Evolutionary conservation across 2,329 filamentous ascomycete genomes (phyloP).

Genomic region (Myrmaecium sp.): DNA sequence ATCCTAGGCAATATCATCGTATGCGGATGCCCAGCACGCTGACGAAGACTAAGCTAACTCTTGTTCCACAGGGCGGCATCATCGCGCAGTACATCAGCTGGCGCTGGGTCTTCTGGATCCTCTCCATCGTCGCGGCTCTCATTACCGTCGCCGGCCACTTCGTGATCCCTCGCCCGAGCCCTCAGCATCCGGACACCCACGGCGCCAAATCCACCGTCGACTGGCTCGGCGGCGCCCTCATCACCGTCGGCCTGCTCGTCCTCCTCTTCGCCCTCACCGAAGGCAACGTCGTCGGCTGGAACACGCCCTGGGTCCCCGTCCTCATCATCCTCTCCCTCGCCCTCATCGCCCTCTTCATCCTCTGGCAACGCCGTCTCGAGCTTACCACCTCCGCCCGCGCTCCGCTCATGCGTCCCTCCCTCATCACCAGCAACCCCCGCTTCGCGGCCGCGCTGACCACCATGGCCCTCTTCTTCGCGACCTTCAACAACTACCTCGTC

Average conservation of each 20-base stretch:
- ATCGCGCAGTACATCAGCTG: slow-evolving; percentile 43
- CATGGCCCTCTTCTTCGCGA: slow-evolving; percentile 45
- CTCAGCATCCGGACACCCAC: slow-evolving; percentile 7
- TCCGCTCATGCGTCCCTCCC: slow-evolving; percentile 45
- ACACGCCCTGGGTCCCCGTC: slow-evolving; percentile 38
- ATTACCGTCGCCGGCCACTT: slow-evolving; percentile 39
- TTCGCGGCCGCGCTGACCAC: slow-evolving; percentile 45
- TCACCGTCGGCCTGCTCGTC: slow-evolving; percentile 41
- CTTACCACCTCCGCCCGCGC: slow-evolving; percentile 26
- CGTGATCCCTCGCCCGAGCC: slow-evolving; percentile 36
- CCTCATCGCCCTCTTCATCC: slow-evolving; percentile 36
- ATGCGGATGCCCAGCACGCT: slow-evolving; percentile 3
- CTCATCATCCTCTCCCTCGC: slow-evolving; percentile 39
- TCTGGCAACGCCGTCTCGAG: slow-evolving; percentile 43
- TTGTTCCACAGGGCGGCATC: slow-evolving; percentile 30
- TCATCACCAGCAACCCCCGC: slow-evolving; percentile 37
- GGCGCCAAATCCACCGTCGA: slow-evolving; percentile 36
- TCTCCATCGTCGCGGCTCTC: slow-evolving; percentile 38
- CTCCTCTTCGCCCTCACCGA: slow-evolving; percentile 48
- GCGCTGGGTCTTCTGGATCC: slow-evolving; percentile 50
- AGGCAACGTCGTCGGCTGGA: slow-evolving; percentile 50
- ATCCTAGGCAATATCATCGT: slow-evolving; percentile 44
- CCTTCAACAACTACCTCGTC: slow-evolving; percentile 47
- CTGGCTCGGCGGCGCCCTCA: slow-evolving; percentile 44
- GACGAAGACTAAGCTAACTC: not conserved